Base-by-base conservation (phyloP, 441 rosid species). In the Populus hybrid region DNA sequence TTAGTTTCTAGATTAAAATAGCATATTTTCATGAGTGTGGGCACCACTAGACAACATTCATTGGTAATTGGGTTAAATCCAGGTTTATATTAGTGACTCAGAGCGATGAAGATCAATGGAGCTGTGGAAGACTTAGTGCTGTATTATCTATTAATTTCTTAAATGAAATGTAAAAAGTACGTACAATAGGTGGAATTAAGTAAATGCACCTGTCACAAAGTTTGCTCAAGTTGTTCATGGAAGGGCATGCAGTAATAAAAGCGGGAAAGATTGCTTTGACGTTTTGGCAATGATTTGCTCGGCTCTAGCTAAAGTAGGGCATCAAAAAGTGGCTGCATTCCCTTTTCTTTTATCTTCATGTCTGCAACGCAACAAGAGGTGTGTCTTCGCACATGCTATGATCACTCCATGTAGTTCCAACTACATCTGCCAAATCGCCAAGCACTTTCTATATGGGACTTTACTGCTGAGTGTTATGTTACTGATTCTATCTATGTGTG, bases 271-370 rank as follows among this genome's bases (percentile, higher is more conserved):
- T 40, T 63, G 80, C 66, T 81, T 84, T 80, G 82, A 85, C 75
- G 77, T 80, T 85, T 87, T 77, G 86, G 86, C 81, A 53, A 28
- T 71, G 76, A 81, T 75, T 81, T 72, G 82, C 78, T 83, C 71
- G 85, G 83, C 80, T 83, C 70, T 87, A 79, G 83, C 88, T 78
- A 74, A 40, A 68, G 72, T 34, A 78, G 77, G 86, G 88, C 71
- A 85, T 82, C 86, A 67, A 72, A 75, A 73, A 73, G 36, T 86
- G 90, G 87, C 84, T 74, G 70, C 83, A 79, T 85, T 81, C 86
- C 67, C 67, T 76, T 88, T 79, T 80, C 77, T 83, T 66, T 81
- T 83, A 79, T 86, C 84, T 82, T 78, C 79, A 78, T 82, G 91
- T 85, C 88, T 81, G 79, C 74, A 77, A 84, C 35, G 20, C 26